Conservation (phyloP, 2,329 filamentous ascomycete species). For the Cercospora citrullina region DNA sequence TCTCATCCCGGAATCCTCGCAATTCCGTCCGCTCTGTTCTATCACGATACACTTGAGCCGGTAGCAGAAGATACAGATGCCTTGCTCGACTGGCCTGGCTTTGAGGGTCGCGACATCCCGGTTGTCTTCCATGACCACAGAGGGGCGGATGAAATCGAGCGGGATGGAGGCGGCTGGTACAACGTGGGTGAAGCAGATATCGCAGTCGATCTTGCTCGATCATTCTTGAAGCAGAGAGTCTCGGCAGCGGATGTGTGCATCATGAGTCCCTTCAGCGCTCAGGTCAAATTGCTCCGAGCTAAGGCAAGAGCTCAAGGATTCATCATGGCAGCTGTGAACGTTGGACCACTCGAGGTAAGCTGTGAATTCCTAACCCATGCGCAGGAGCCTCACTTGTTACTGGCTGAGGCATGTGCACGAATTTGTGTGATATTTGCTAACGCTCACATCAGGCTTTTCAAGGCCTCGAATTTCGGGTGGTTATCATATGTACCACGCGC, state of each 20-base stretch:
- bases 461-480: conserved; percentile 31
- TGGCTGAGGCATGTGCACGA: neutral
- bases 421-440: neutral
- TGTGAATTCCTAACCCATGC: neutral
- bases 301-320: conserved; percentile 16
- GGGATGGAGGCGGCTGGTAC: conserved; percentile 35
- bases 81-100: conserved; percentile 29
- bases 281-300: conserved; percentile 29
- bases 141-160: conserved; percentile 30
- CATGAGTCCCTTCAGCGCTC: conserved; percentile 34
- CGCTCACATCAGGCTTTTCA: conserved; percentile 26
- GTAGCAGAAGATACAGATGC: conserved; percentile 20
- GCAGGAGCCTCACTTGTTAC: neutral
- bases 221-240: conserved; percentile 24
- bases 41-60: conserved; percentile 33
- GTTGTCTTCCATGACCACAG: conserved; percentile 28
- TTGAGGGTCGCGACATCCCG: conserved; percentile 25
- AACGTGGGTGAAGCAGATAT: conserved; percentile 29
- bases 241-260: conserved; percentile 30
- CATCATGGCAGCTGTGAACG: conserved; percentile 24
- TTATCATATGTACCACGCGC: conserved; percentile 34
- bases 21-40: conserved; percentile 31
- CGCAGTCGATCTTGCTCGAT: conserved; percentile 25
- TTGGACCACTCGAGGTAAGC: conserved; percentile 29
- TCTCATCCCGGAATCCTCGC: conserved; percentile 33